Percentiles rank a stretch among this genome's conserved stretches.
Evolutionary conservation across 2,329 filamentous ascomycete species (phyloP).

Genomic region (Rachicladosporium sp.): DNA sequence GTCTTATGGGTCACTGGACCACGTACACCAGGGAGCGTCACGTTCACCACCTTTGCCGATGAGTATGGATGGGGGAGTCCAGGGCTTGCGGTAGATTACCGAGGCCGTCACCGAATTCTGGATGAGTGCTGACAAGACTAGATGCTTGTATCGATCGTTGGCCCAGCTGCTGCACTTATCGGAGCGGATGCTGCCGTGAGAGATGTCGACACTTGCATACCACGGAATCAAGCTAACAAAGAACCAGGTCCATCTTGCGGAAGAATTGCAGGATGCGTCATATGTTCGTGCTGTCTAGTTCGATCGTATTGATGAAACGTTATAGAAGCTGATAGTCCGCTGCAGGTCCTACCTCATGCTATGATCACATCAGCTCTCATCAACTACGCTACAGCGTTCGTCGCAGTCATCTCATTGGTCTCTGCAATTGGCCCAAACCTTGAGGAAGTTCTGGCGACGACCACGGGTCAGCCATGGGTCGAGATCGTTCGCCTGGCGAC

Average conservation of each 20-base stretch:
- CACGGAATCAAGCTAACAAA: no score
- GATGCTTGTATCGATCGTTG: conserved; percentile 17
- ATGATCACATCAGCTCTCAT: conserved; percentile 9
- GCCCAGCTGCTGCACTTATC: conserved; percentile 25
- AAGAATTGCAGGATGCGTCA: conserved; percentile 21
- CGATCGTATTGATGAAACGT: no score
- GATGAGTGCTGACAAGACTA: no score
- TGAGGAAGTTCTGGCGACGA: conserved; percentile 9
- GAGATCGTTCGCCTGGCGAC: conserved; percentile 16
- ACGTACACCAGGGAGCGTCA: conserved; percentile 3
- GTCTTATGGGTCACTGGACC: conserved; percentile 13
- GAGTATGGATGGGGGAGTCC: conserved; percentile 14
- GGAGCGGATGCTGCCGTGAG: conserved; percentile 24
- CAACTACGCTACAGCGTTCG: conserved; percentile 10
- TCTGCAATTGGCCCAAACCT: conserved; percentile 16
- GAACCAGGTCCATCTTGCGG: conserved; percentile 19
- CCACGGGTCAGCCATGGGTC: conserved; percentile 16
- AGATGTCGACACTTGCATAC: no score
- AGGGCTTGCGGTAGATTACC: conserved; percentile 10
- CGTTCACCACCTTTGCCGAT: conserved; percentile 13
- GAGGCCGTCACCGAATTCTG: no score
- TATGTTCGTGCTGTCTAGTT: conserved; percentile 3
- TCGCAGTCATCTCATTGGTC: conserved; percentile 19
- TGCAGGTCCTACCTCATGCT: conserved; percentile 15
- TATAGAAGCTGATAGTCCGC: no score